These are phyloP conservation scores for Hordeum pubiflorum DNA, from an alignment of 202 grass and related monocot genomes.

Conservation along the genomic window DNA sequence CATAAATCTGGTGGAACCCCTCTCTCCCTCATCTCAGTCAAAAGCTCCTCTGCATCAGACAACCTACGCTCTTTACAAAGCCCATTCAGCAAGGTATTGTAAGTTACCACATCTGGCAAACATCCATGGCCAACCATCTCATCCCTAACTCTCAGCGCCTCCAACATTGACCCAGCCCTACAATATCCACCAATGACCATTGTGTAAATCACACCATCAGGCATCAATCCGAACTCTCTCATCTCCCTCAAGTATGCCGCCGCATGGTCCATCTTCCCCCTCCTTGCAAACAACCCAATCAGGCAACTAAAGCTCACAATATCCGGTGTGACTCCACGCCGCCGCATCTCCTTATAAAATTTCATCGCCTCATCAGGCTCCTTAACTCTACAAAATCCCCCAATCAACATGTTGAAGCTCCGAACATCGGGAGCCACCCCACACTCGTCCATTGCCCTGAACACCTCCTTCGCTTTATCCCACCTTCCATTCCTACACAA, in stretches of 20 bases:
- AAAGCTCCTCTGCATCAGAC: slow-evolving; percentile 48
- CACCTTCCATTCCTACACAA: slow-evolving; percentile 50
- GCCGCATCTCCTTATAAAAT: slow-evolving; percentile 55
- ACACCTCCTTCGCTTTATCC: slow-evolving; percentile 52
- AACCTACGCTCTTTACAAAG: slow-evolving; percentile 56
- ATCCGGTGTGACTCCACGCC: slow-evolving; percentile 47
- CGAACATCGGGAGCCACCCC: slow-evolving; percentile 41
- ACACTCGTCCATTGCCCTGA: slow-evolving; percentile 35
- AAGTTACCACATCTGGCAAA: slow-evolving; percentile 79
- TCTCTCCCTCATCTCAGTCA: slow-evolving; percentile 75
- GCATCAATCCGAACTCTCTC: slow-evolving; percentile 44
- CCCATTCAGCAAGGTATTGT: slow-evolving; percentile 78
- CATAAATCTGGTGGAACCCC: slow-evolving; percentile 72
- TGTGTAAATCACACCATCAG: slow-evolving; percentile 86
- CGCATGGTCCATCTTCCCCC: slow-evolving; percentile 43
- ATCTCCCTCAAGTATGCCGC: slow-evolving; percentile 49
- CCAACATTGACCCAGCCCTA: slow-evolving; percentile 38
- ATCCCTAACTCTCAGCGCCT: slow-evolving; percentile 68
- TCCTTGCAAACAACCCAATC: slow-evolving; percentile 70
- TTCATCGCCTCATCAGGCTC: slow-evolving; percentile 39
- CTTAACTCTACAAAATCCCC: slow-evolving; percentile 46
- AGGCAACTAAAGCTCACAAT: slow-evolving; percentile 78
- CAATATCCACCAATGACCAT: slow-evolving; percentile 85
- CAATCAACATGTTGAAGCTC: slow-evolving; percentile 76
- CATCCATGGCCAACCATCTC: slow-evolving; percentile 74